Conservation (phyloP, 371 early-diverging fungal species). For the Apophysomyces variabilis region DNA sequence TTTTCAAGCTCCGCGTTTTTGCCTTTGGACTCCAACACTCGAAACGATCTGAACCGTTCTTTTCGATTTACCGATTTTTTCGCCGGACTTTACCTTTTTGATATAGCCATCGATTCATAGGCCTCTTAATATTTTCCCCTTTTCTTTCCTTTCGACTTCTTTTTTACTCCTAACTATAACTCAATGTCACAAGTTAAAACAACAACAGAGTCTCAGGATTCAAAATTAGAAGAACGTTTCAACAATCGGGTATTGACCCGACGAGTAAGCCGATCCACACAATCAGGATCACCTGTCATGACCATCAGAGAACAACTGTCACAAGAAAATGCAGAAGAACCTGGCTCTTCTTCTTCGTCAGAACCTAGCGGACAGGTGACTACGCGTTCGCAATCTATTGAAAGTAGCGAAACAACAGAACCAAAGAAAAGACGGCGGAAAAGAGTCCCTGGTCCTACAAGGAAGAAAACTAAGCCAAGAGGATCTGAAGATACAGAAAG, state of each 20-base stretch:
- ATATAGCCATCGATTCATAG: background rate
- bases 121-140: background rate
- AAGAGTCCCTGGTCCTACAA: slow-evolving; percentile 13
- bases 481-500: slow-evolving; percentile 8
- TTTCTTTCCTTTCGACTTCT: background rate
- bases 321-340: slow-evolving; percentile 9
- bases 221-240: slow-evolving; percentile 8
- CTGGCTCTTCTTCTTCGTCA: slow-evolving; percentile 2
- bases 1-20: slow-evolving; percentile 6
- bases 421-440: slow-evolving; percentile 14
- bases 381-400: slow-evolving; percentile 23
- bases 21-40: slow-evolving; percentile 1
- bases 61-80: slow-evolving; percentile 12
- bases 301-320: slow-evolving; percentile 3
- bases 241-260: slow-evolving; percentile 25
- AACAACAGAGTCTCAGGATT: slow-evolving; percentile 1
- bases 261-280: slow-evolving; percentile 22
- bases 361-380: slow-evolving; percentile 16
- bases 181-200: slow-evolving; percentile 5
- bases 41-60: slow-evolving; percentile 9
- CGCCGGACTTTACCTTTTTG: slow-evolving; percentile 1
- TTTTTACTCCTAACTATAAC: background rate
- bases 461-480: background rate
- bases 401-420: slow-evolving; percentile 16
- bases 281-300: slow-evolving; percentile 15